Conservation (phyloP, 805 yeast species). For the Yarrowia porcina region DNA sequence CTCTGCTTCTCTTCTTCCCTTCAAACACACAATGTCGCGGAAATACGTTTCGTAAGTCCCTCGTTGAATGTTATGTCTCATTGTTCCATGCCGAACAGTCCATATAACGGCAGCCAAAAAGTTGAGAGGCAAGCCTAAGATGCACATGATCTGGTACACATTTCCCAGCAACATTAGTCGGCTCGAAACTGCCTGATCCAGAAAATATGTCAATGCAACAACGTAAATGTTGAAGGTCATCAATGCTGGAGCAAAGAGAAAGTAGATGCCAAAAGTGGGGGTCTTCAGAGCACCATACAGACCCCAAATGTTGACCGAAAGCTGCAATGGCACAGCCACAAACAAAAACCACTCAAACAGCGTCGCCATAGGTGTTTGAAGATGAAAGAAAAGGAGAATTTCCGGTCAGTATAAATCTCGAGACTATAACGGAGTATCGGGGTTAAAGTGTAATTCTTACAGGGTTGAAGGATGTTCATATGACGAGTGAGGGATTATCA, state of each 20-base stretch:
- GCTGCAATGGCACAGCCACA: slow-evolving; percentile 4
- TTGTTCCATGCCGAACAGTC: not conserved
- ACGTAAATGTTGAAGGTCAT: slow-evolving; percentile 13
- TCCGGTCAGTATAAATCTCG: not conserved
- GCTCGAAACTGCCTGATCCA: not conserved
- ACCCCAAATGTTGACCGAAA: slow-evolving; percentile 10
- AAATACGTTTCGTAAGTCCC: slow-evolving; percentile 18
- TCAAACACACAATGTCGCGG: slow-evolving; percentile 1
- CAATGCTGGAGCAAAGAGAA: not conserved
- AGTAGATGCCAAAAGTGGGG: slow-evolving; percentile 5
- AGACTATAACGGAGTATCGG: not conserved
- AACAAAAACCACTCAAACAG: slow-evolving; percentile 14
- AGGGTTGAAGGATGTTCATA: too few species aligned
- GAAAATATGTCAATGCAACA: not conserved
- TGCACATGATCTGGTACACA: not conserved
- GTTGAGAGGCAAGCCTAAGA: not conserved
- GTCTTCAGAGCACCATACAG: not conserved
- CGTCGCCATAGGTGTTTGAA: not conserved
- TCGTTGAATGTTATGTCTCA: slow-evolving; percentile 10
- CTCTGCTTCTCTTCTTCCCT: not conserved
- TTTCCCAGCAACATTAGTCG: not conserved
- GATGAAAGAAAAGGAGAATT: not conserved
- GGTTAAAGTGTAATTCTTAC: not conserved
- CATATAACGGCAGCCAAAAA: not conserved
- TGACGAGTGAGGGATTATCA: too few species aligned